Conservation (phyloP, 441 rosid genomes). For the Hypseocharis bilobata region DNA sequence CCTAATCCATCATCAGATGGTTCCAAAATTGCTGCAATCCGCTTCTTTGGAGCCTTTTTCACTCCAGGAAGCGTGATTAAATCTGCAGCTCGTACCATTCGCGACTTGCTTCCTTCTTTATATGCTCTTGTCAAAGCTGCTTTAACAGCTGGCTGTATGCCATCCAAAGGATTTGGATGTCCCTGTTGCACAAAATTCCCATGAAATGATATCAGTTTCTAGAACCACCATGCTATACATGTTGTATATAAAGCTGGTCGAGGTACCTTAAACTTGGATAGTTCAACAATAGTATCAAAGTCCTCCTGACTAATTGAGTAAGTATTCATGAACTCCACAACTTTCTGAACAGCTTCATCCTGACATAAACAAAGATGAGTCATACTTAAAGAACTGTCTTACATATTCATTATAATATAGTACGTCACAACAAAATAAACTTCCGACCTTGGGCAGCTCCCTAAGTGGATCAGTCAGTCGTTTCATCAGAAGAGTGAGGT, state of each 20-base stretch:
- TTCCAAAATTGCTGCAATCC: slow-evolving; percentile 69
- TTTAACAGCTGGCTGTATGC: slow-evolving; percentile 72
- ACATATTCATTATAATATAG: background rate
- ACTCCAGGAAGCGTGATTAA: slow-evolving; percentile 69
- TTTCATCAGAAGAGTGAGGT: slow-evolving; percentile 52
- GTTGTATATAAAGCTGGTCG: background rate
- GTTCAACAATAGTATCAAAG: slow-evolving; percentile 61
- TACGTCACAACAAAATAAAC: background rate
- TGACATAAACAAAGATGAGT: slow-evolving; percentile 20
- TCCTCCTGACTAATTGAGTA: slow-evolving; percentile 92
- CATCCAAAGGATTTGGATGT: slow-evolving; percentile 71
- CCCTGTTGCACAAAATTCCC: slow-evolving; percentile 44
- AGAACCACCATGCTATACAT: background rate
- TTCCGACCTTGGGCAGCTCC: slow-evolving; percentile 65
- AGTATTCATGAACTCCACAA: slow-evolving; percentile 75
- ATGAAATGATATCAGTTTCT: background rate
- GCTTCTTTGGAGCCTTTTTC: slow-evolving; percentile 73
- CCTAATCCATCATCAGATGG: slow-evolving; percentile 47
- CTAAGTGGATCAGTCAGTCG: slow-evolving; percentile 80
- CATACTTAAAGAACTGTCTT: background rate
- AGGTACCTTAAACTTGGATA: slow-evolving; percentile 70
- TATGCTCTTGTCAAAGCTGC: slow-evolving; percentile 82
- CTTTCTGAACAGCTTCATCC: slow-evolving; percentile 87
- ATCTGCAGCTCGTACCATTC: slow-evolving; percentile 80
- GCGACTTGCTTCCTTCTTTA: slow-evolving; percentile 54